Percentiles rank a stretch among this genome's conserved stretches.
phyloP scores from a whole-genome alignment of 2,329 filamentous ascomycete genomes.

The Cladosporium oxysporum region DNA sequence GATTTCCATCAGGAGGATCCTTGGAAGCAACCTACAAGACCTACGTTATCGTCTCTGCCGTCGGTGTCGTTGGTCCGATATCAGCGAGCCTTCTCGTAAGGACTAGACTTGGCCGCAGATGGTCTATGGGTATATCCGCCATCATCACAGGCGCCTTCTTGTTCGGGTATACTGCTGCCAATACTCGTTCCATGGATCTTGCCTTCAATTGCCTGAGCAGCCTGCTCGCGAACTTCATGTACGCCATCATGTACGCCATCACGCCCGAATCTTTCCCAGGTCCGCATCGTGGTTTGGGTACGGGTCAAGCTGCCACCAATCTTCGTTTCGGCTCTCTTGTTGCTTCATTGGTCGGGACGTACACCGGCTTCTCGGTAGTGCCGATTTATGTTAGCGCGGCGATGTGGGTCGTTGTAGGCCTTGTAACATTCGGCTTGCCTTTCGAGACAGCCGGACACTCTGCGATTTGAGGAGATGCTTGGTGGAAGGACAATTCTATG shows the following conservation, averaged over 20 bases:
- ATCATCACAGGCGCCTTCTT: slow-evolving; percentile 47
- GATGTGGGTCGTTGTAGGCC: slow-evolving; percentile 12
- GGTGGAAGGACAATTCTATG: not conserved
- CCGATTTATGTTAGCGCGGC: slow-evolving; percentile 17
- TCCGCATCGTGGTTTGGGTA: slow-evolving; percentile 55
- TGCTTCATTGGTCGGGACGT: slow-evolving; percentile 35
- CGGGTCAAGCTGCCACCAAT: slow-evolving; percentile 49
- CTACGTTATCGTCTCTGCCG: slow-evolving; percentile 52
- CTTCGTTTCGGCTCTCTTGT: slow-evolving; percentile 43
- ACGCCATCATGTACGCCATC: slow-evolving; percentile 54
- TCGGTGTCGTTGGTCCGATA: slow-evolving; percentile 67
- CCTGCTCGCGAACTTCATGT: slow-evolving; percentile 56
- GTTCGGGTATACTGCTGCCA: slow-evolving; percentile 49
- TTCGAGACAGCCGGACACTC: slow-evolving; percentile 16
- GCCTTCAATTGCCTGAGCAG: slow-evolving; percentile 54
- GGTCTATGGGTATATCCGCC: slow-evolving; percentile 47
- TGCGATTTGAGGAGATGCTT: not conserved
- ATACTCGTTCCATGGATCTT: slow-evolving; percentile 48
- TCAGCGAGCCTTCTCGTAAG: slow-evolving; percentile 69
- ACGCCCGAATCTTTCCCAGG: slow-evolving; percentile 56
- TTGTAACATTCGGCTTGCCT: slow-evolving; percentile 11
- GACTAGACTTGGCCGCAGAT: slow-evolving; percentile 44
- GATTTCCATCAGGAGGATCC: slow-evolving; percentile 52
- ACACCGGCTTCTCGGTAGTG: slow-evolving; percentile 14
- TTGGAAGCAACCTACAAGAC: slow-evolving; percentile 67